These are phyloP conservation scores for Ceratocystiopsis minuta DNA, from an alignment of 2,329 filamentous ascomycete species.

Conservation along the genomic window DNA sequence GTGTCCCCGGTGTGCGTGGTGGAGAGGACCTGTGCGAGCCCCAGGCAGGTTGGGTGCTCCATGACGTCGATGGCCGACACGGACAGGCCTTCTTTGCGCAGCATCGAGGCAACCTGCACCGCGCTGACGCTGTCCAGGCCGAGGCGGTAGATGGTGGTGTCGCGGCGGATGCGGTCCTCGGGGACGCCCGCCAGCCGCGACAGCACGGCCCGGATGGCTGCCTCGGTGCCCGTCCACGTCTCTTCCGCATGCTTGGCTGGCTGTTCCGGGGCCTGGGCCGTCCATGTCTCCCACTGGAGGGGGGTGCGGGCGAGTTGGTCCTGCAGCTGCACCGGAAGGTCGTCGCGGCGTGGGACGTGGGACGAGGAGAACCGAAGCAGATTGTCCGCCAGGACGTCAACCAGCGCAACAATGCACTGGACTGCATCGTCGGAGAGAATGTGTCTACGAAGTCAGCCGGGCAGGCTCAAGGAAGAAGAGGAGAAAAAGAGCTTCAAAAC, in stretches of 20 bases:
- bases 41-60: constrained; percentile 32
- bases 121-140: constrained; percentile 85
- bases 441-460: neutral
- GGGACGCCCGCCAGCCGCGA: constrained; percentile 38
- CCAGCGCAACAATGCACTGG: neutral
- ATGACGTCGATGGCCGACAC: constrained; percentile 59
- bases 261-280: neutral
- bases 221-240: constrained; percentile 33
- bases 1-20: neutral
- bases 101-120: constrained; percentile 51
- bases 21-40: constrained; percentile 2
- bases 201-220: constrained; percentile 34
- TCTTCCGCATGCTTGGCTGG: constrained; percentile 2
- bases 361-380: constrained; percentile 5
- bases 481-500: neutral
- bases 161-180: constrained; percentile 29
- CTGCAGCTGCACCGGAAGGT: constrained; percentile 1
- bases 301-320: neutral
- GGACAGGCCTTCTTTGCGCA: constrained; percentile 40
- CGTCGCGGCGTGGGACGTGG: neutral
- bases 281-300: neutral
- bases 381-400: constrained; percentile 6
- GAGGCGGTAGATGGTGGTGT: constrained; percentile 68
- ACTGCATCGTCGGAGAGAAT: neutral
- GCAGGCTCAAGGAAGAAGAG: neutral